These are phyloP conservation scores for Cymbidium sinense DNA, from an alignment of 106 monocot genomes.

Conservation along the genomic window DNA sequence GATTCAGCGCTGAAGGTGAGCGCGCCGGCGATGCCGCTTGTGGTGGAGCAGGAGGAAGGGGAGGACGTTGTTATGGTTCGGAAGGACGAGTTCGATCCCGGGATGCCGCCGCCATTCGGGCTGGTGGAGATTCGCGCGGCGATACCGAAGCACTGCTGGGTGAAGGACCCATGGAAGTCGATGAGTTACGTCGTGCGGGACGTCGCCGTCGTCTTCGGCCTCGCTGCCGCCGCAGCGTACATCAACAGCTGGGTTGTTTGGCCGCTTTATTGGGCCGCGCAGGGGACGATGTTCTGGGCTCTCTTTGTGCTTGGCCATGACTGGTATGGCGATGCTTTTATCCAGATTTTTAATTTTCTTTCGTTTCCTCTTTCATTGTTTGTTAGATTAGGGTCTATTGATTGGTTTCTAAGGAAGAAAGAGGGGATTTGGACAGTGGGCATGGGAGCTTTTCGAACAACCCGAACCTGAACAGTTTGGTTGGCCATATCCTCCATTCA, in stretches of 20 bases:
- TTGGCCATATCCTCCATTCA: slow-evolving; percentile 83
- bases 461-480: slow-evolving; percentile 72
- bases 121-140: slow-evolving; percentile 69
- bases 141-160: slow-evolving; percentile 88
- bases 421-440: slow-evolving; percentile 42
- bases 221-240: slow-evolving; percentile 56
- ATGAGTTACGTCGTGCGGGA: slow-evolving; percentile 83
- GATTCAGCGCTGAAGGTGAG: slow-evolving; percentile 39
- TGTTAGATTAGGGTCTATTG: neutral
- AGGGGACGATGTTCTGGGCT: slow-evolving; percentile 99
- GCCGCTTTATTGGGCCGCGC: slow-evolving; percentile 90
- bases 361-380: neutral
- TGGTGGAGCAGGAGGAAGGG: slow-evolving; percentile 12
- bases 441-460: slow-evolving; percentile 86
- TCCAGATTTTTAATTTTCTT: neutral
- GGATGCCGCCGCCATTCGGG: slow-evolving; percentile 61
- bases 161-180: slow-evolving; percentile 68
- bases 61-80: neutral
- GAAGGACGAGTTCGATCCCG: slow-evolving; percentile 42
- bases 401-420: neutral
- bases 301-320: slow-evolving; percentile 94
- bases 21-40: slow-evolving; percentile 5
- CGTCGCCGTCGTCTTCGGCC: slow-evolving; percentile 49
- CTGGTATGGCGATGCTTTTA: slow-evolving; percentile 36
- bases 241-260: slow-evolving; percentile 72